A percentile compares a stretch with the other conserved stretches of the same genome.
phyloP scores from a whole-genome alignment of 2,329 filamentous ascomycete species.

The Stylonectria norvegica region DNA sequence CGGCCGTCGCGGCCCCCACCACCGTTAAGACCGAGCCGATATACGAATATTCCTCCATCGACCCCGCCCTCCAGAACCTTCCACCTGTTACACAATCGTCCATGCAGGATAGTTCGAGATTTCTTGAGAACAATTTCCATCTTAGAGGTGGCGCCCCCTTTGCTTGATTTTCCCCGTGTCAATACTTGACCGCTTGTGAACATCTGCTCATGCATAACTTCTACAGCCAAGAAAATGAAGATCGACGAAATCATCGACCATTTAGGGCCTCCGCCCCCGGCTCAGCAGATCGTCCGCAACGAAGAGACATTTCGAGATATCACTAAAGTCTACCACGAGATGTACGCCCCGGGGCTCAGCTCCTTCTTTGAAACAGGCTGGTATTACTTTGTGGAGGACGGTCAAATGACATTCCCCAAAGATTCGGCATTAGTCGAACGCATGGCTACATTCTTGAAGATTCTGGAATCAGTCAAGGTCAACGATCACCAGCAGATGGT shows the following conservation, averaged over 20 bases:
- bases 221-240: conserved; percentile 53
- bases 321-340: conserved; percentile 67
- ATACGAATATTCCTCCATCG: conserved; percentile 49
- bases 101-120: conserved; percentile 22
- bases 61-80: conserved; percentile 3
- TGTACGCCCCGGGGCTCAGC: conserved; percentile 72
- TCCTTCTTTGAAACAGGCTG: conserved; percentile 78
- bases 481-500: conserved; percentile 52
- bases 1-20: conserved; percentile 26
- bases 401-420: conserved; percentile 44
- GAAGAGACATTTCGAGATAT: conserved; percentile 61
- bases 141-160: conserved; percentile 50
- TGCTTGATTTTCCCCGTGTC: conserved; percentile 33
- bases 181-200: conserved; percentile 28
- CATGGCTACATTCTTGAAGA: conserved; percentile 62
- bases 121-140: conserved; percentile 34
- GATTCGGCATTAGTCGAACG: conserved; percentile 61
- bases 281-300: conserved; percentile 50
- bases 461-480: conserved; percentile 46
- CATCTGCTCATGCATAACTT: conserved; percentile 31
- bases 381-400: conserved; percentile 59
- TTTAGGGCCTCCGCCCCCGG: conserved; percentile 58
- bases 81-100: conserved; percentile 4
- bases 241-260: conserved; percentile 68
- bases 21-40: conserved; percentile 36